These are phyloP conservation scores for Lactarius quietus DNA, from an alignment of 768 basidiomycete species.

Conservation along the genomic window DNA sequence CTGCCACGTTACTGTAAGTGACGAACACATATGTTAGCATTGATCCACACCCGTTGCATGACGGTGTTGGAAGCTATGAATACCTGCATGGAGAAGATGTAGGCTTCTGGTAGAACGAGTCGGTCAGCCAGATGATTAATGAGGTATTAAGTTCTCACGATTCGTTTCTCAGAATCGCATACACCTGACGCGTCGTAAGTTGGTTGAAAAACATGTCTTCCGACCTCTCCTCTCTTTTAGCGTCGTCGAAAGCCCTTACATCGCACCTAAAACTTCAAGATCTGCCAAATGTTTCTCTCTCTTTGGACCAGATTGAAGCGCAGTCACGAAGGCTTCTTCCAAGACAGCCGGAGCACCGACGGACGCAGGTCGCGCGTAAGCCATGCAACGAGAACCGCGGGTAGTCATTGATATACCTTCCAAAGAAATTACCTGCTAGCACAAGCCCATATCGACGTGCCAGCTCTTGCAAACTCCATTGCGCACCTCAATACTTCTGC, in stretches of 20 bases:
- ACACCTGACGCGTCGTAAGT: not conserved
- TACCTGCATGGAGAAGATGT: too few species aligned
- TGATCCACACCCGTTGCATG: too few species aligned
- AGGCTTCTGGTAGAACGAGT: too few species aligned
- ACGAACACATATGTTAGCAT: too few species aligned
- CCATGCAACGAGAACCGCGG: not conserved
- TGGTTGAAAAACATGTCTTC: constrained; percentile 33
- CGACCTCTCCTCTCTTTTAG: constrained; percentile 68
- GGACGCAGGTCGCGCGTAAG: constrained; percentile 74
- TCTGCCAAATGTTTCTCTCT: constrained; percentile 83
- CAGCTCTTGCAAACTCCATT: constrained; percentile 80
- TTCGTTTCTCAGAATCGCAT: not conserved
- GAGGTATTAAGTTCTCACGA: constrained; percentile 5
- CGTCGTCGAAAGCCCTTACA: constrained; percentile 68
- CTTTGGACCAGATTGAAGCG: constrained; percentile 92
- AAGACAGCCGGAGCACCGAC: constrained; percentile 59
- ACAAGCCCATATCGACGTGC: constrained; percentile 89
- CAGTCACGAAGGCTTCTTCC: constrained; percentile 84
- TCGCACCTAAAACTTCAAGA: constrained; percentile 76
- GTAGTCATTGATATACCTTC: constrained; percentile 15
- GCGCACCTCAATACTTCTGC: constrained; percentile 76
- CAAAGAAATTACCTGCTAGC: constrained; percentile 87
- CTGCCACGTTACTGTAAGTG: too few species aligned
- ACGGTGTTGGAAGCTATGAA: too few species aligned
- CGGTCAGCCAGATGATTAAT: too few species aligned